Percentiles rank a stretch among this genome's conserved stretches.
Conservation (phyloP, 2,329 filamentous ascomycete genomes). For the Cercospora zeae-maydis region DNA sequence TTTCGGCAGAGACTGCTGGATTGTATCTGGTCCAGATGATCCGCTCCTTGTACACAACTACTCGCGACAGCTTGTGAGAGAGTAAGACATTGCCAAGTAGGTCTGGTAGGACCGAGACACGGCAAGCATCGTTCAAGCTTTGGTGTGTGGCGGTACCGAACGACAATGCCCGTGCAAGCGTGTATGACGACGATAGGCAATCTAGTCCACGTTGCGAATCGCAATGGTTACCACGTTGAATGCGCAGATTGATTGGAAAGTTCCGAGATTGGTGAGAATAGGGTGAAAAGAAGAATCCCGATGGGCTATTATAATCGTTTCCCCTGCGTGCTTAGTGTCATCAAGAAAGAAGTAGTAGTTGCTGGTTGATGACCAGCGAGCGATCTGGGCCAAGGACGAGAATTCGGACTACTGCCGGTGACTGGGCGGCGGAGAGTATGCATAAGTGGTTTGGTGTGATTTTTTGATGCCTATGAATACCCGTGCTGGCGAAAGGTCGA, state of each 20-base stretch:
- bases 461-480: neutral
- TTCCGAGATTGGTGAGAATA: neutral
- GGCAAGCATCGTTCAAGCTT: neutral
- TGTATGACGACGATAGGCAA: neutral
- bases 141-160: neutral
- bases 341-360: no score
- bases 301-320: no score
- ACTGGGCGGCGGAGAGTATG: neutral
- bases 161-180: neutral
- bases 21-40: neutral
- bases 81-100: neutral
- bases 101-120: neutral
- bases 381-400: no score
- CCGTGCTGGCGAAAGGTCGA: neutral
- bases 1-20: neutral
- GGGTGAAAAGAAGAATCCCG: neutral
- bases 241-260: neutral
- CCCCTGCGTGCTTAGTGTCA: no score
- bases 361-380: no score
- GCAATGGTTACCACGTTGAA: neutral
- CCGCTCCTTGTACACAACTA: neutral
- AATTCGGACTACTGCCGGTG: no score
- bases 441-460: neutral
- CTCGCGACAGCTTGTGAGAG: neutral
- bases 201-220: neutral